These are phyloP conservation scores for Casuarina equisetifolia DNA, from an alignment of 306 rosid species.

Conservation along the genomic window DNA sequence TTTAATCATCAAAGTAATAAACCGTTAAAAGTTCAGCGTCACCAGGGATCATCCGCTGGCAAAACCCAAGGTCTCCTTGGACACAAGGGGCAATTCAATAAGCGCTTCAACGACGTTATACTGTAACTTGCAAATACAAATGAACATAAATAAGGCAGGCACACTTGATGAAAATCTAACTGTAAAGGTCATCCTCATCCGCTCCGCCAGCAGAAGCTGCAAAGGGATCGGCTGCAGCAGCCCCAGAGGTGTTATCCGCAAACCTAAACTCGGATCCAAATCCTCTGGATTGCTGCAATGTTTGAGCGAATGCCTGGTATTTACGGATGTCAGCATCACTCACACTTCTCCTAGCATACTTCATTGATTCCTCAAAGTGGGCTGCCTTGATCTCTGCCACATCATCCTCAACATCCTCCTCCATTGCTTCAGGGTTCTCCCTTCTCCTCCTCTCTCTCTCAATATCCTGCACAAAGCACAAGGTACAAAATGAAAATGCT, in stretches of 20 bases:
- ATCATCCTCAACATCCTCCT: conserved; percentile 88
- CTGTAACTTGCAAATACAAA: not conserved
- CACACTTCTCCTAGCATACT: conserved; percentile 92
- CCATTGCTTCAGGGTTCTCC: conserved; percentile 94
- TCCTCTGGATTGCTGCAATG: conserved; percentile 98
- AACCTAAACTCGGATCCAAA: conserved; percentile 90
- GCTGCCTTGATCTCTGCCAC: conserved; percentile 91
- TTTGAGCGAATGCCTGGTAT: conserved; percentile 95
- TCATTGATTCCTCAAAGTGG: conserved; percentile 97
- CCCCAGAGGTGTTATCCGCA: conserved; percentile 45
- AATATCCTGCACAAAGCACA: conserved; percentile 60
- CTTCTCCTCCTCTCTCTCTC: conserved; percentile 86
- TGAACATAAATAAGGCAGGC: conserved; percentile 23
- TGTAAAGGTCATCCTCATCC: conserved; percentile 95
- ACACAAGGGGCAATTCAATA: conserved; percentile 33
- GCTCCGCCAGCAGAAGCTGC: conserved; percentile 71
- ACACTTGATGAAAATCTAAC: conserved; percentile 37
- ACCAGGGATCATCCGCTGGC: conserved; percentile 1
- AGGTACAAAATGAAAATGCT: not conserved
- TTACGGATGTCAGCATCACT: conserved; percentile 98
- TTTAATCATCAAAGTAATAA: not conserved
- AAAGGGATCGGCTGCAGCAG: conserved; percentile 69
- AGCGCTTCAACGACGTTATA: conserved; percentile 16
- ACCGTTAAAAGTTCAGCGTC: not conserved
- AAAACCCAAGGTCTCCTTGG: conserved; percentile 22